Conservation (phyloP, 306 rosid species). For the Prunus kanzakura region DNA sequence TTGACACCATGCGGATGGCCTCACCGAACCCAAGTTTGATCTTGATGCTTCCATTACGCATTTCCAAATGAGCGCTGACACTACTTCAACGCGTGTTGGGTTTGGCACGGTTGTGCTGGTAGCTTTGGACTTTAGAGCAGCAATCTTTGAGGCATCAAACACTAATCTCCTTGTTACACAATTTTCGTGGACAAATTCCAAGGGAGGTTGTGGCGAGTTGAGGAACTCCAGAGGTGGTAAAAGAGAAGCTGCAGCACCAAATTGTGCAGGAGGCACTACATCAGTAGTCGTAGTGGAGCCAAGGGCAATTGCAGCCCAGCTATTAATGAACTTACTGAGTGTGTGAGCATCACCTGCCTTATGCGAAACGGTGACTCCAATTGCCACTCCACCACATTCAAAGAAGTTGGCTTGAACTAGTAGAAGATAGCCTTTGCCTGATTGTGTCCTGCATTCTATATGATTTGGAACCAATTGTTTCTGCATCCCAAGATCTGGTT, state of each 20-base stretch:
- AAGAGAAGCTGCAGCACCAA: not conserved
- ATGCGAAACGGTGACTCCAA: constrained; percentile 35
- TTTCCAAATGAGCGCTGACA: too few species aligned
- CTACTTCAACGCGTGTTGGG: not conserved
- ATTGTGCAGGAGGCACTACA: too few species aligned
- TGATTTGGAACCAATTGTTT: not conserved
- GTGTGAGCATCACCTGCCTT: constrained; percentile 30
- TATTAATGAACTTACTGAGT: constrained; percentile 17
- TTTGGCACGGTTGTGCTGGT: not conserved
- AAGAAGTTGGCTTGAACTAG: not conserved
- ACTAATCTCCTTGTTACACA: not conserved
- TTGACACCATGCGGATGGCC: constrained; percentile 28
- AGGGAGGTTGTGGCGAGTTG: not conserved
- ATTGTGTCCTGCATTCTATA: not conserved
- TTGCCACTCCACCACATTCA: constrained; percentile 32
- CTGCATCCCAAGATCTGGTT: not conserved
- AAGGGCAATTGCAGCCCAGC: constrained; percentile 21
- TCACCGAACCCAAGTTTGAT: constrained; percentile 7
- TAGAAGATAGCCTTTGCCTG: not conserved
- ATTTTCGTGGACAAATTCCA: not conserved
- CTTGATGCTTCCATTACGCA: constrained; percentile 17
- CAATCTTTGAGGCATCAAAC: not conserved
- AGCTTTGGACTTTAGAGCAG: not conserved
- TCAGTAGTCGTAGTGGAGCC: not conserved
- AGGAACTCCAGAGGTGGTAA: not conserved